Conservation (phyloP, 208 protist species). For the Wallacemonas collosoma region DNA sequence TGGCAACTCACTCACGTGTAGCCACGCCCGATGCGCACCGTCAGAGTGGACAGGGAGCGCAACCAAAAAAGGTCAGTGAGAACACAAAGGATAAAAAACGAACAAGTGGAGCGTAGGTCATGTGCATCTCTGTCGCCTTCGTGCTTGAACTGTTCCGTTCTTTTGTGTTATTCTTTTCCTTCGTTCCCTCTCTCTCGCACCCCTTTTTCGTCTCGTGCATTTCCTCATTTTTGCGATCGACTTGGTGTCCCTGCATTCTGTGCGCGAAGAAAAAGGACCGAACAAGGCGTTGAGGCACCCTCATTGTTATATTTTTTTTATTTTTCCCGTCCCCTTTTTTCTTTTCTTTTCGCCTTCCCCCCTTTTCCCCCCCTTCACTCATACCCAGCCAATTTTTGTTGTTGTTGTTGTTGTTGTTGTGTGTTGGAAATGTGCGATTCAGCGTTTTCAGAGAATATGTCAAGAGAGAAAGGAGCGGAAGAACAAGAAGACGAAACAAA, state of each 20-base stretch:
- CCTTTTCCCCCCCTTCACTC: conserved; percentile 14
- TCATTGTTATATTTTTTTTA: conserved; percentile 23
- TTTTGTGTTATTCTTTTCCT: too few species aligned
- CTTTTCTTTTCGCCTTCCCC: conserved; percentile 20
- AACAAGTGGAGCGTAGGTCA: not conserved
- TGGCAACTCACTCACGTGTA: too few species aligned
- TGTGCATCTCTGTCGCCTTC: too few species aligned
- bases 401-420: not conserved
- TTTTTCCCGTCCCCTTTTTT: conserved; percentile 25
- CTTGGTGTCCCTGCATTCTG: not conserved
- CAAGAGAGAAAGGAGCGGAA: not conserved
- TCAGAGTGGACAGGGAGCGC: too few species aligned
- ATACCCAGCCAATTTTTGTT: not conserved
- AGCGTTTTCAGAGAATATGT: too few species aligned
- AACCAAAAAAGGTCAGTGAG: too few species aligned
- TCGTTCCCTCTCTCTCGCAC: too few species aligned
- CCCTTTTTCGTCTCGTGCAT: conserved; percentile 10
- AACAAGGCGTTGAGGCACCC: not conserved
- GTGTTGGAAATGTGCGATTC: not conserved
- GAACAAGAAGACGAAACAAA: not conserved
- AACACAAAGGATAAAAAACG: not conserved
- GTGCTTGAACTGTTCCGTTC: too few species aligned
- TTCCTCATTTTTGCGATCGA: conserved; percentile 14
- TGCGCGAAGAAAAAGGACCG: not conserved
- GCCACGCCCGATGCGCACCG: too few species aligned